Evolutionary conservation across 73 alveolate species (phyloP), one percentile per base, ranked within the genome.

Genomic region (Symbiodinium pilosum): DNA sequence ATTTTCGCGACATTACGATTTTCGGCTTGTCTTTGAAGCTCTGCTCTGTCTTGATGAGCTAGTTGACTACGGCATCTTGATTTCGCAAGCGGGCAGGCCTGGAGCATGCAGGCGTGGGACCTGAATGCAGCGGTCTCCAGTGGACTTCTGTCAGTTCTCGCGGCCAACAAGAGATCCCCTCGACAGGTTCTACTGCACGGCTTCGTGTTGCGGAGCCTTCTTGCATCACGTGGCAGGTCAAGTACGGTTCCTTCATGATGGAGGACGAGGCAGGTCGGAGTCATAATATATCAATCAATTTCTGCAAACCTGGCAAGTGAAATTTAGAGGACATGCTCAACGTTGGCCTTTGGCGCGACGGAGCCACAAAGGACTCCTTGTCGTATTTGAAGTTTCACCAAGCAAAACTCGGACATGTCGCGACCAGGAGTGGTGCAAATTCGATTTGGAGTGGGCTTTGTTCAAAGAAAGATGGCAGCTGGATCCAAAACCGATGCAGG

Each of bases 341-440:
- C 41, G 95, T 68, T 44, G 95, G 95, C 21, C 73, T 89, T 1
- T 89, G 95, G 95, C 95, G 95, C 3, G 95, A 89, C 71, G 11
- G 18, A 47, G 95, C 95, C 73, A 39, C 43, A 18, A 89, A 89
- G 95, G 95, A 59, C 81, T 64, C 2, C 39, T n/a, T n/a, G n/a
- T n/a, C n/a, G n/a, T n/a, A n/a, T n/a, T n/a, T n/a, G n/a, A n/a
- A n/a, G n/a, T n/a, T n/a, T n/a, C n/a, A n/a, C n/a, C n/a, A n/a
- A n/a, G n/a, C n/a, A n/a, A n/a, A n/a, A n/a, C 85, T 28, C 83
- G 30, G n/a, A n/a, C n/a, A n/a, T n/a, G n/a, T n/a, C n/a, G n/a
- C n/a, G n/a, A n/a, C 34, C 92, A 92, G 98, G 98, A 71, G 98
- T 92, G 98, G 98, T 92, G 98, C 98, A 92, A 92, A 47, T 92